Base-by-base conservation (phyloP, 2,329 filamentous ascomycete species). In the Alternaria atra region DNA sequence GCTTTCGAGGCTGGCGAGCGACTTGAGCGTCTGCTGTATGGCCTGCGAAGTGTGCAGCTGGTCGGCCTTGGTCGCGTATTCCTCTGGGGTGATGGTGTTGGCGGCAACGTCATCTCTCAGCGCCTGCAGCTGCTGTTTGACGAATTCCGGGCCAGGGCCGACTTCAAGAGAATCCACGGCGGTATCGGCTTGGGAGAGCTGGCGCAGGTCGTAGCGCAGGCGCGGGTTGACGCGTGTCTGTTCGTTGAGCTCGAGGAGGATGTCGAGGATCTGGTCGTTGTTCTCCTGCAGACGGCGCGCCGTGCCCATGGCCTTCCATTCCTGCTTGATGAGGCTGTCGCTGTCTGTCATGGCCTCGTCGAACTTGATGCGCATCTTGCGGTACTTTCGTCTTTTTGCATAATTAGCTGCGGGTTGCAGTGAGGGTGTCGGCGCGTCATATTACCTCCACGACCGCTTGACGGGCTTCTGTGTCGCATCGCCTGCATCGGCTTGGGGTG, bases 241-340 rank as follows among this genome's bases (percentile, higher is more conserved):
- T 52, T 91, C 89, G 81, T 99, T 99, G 81, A 97, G 86, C 74
- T 97, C 94, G 63, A 97, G 85, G 34, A 98, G 87, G 10, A 97
- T 82, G 71, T 98, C 94, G 55, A 97, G 87, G 34, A 98, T 82
- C 78, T 94, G 93, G 79, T 98, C 94, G 71, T 97, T 97, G 81
- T 97, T 91, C 72, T 96, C 89, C 58, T 93, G 91, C 62, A 99
- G 86, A 53, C 93, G 87, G 78, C 92, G 93, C 23, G 93, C 91
- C 4, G 92, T 91, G 67, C 90, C 89, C 63, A 91, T 88, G 35
- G 94, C 91, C 79, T 90, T 90, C 77, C 92, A 91, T 79, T 95
- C 93, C 55, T 91, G 85, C 71, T 89, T 88, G 80, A 95, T 95
- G 61, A 95, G 85, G 55, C 89, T 86, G 80, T 97, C 95, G 77